Evolutionary conservation across 2,329 filamentous ascomycete genomes (phyloP).

Genomic region (Metarhizium robertsii): DNA sequence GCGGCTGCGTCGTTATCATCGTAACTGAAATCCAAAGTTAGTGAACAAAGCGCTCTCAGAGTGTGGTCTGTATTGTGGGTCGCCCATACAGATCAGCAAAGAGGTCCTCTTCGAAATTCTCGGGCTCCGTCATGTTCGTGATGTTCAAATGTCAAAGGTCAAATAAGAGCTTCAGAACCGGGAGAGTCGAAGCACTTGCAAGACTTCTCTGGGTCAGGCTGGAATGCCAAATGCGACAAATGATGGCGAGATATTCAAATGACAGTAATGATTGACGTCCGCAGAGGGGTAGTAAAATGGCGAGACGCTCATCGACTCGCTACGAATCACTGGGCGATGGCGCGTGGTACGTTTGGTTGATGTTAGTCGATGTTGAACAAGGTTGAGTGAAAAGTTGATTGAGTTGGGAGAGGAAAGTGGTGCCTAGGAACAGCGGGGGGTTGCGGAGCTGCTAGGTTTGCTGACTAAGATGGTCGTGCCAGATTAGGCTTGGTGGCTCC

Average conservation of each 20-base stretch:
- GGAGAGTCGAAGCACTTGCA: constrained; percentile 1
- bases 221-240: background rate
- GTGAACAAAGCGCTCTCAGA: background rate
- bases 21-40: constrained; percentile 37
- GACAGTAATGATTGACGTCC: background rate
- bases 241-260: background rate
- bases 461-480: background rate
- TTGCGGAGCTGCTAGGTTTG: background rate
- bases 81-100: constrained; percentile 80
- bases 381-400: background rate
- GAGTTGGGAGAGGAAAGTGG: background rate
- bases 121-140: constrained; percentile 62
- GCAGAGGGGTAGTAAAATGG: background rate
- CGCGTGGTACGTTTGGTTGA: background rate
- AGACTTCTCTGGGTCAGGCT: background rate
- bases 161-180: background rate
- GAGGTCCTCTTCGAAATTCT: constrained; percentile 86
- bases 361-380: background rate
- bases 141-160: background rate
- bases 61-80: background rate
- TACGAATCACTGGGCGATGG: background rate
- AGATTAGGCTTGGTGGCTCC: no score
- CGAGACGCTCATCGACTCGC: background rate
- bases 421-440: background rate
- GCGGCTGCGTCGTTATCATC: constrained; percentile 48